These are phyloP conservation scores for Pyrenochaeta sp. DNA, from an alignment of 2,329 filamentous ascomycete species.

Conservation along the genomic window DNA sequence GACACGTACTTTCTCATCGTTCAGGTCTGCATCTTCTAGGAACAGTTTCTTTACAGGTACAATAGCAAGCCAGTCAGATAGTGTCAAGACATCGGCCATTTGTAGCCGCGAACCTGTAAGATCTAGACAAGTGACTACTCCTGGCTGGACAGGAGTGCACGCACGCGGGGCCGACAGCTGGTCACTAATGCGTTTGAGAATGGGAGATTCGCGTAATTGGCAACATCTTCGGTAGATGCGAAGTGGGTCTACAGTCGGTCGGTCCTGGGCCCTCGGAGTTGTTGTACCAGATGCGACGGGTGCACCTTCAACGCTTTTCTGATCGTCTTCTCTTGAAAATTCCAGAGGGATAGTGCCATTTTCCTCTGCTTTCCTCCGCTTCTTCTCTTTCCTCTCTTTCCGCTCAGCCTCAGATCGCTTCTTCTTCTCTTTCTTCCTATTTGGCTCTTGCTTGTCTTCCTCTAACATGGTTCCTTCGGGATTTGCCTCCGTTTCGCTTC, in stretches of 20 bases:
- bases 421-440: slow-evolving; percentile 92
- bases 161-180: slow-evolving; percentile 80
- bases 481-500: slow-evolving; percentile 53
- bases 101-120: slow-evolving; percentile 86
- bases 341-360: slow-evolving; percentile 89
- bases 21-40: slow-evolving; percentile 85
- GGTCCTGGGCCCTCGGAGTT: slow-evolving; percentile 64
- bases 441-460: slow-evolving; percentile 51
- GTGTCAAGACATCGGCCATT: slow-evolving; percentile 81
- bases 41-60: slow-evolving; percentile 89
- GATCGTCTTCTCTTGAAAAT: slow-evolving; percentile 72
- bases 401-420: slow-evolving; percentile 92
- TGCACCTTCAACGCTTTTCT: slow-evolving; percentile 28
- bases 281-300: slow-evolving; percentile 22
- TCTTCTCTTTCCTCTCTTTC: slow-evolving; percentile 91
- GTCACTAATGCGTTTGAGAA: slow-evolving; percentile 89
- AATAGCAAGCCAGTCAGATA: slow-evolving; percentile 93
- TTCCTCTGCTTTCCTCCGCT: slow-evolving; percentile 82
- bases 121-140: slow-evolving; percentile 84
- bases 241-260: slow-evolving; percentile 88
- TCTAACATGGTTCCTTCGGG: slow-evolving; percentile 47
- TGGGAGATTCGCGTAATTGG: slow-evolving; percentile 89
- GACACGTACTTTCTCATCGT: slow-evolving; percentile 85
- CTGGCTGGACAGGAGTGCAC: slow-evolving; percentile 68
- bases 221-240: slow-evolving; percentile 95